A percentile compares a stretch with the other conserved stretches of the same genome.
Conservation (phyloP, 1,284 basidiomycete species). For the Malassezia sp. region DNA sequence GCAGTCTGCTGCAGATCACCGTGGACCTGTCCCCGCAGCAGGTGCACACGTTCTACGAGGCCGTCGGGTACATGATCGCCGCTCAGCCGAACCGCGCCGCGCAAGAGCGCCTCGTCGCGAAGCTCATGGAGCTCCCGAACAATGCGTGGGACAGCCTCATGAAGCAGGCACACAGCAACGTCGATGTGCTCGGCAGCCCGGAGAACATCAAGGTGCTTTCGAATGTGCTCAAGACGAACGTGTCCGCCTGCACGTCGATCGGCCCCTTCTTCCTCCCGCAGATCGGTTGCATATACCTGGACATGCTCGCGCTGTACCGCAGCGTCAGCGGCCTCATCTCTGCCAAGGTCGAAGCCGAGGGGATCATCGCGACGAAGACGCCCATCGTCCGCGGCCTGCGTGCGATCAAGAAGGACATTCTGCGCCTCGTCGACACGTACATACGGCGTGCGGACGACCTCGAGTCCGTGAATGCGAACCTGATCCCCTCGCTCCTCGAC, state of each 20-base stretch:
- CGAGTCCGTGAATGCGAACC: slow-evolving; percentile 75
- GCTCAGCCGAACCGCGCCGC: slow-evolving; percentile 95
- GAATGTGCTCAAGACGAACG: slow-evolving; percentile 97
- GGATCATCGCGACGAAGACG: slow-evolving; percentile 86
- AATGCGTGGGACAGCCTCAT: slow-evolving; percentile 96
- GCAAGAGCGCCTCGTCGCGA: slow-evolving; percentile 86
- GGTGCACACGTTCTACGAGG: slow-evolving; percentile 58
- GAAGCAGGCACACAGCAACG: slow-evolving; percentile 83
- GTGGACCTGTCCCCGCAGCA: slow-evolving; percentile 89
- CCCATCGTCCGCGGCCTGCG: slow-evolving; percentile 87
- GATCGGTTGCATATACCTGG: slow-evolving; percentile 87
- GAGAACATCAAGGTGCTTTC: slow-evolving; percentile 96
- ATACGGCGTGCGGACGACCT: slow-evolving; percentile 92
- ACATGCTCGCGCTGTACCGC: slow-evolving; percentile 96
- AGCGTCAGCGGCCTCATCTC: slow-evolving; percentile 96
- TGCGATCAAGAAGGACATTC: slow-evolving; percentile 96
- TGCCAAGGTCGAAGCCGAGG: slow-evolving; percentile 67
- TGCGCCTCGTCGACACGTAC: slow-evolving; percentile 91
- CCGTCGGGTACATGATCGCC: slow-evolving; percentile 98
- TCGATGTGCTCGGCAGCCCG: slow-evolving; percentile 77
- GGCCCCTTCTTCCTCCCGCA: slow-evolving; percentile 95
- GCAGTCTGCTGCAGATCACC: slow-evolving; percentile 82
- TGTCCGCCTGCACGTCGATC: slow-evolving; percentile 91
- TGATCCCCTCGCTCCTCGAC: slow-evolving; percentile 90
- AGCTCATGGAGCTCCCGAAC: slow-evolving; percentile 95